Percentiles rank a stretch among this genome's conserved stretches.
phyloP scores from a whole-genome alignment of 352 stramenopile genomes.

The Globisporangium lucens region DNA sequence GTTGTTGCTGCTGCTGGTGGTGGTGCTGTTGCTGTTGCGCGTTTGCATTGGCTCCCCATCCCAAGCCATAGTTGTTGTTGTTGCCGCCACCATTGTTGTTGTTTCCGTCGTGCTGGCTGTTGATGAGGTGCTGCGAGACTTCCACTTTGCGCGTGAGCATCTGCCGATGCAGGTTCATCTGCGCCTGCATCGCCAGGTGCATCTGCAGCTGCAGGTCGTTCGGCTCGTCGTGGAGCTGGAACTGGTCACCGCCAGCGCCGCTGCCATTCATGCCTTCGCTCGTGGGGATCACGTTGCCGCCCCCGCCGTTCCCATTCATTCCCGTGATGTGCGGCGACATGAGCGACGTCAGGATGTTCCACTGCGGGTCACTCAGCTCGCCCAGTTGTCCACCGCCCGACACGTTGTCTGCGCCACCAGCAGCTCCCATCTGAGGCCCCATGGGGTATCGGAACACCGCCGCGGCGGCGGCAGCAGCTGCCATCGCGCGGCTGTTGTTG shows the following conservation, averaged over 20 bases:
- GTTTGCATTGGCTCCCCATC: conserved; percentile 1
- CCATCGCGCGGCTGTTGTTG: conserved; percentile 18
- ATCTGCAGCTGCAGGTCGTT: conserved; percentile 78
- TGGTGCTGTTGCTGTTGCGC: conserved; percentile 17
- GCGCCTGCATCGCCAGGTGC: conserved; percentile 84
- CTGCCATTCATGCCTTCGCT: conserved; percentile 30
- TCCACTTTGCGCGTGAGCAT: conserved; percentile 87
- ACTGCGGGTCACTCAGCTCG: conserved; percentile 67
- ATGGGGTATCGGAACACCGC: conserved; percentile 37
- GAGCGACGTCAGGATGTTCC: conserved; percentile 75
- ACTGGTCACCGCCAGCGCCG: conserved; percentile 31
- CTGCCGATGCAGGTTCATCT: conserved; percentile 87
- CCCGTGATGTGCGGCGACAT: conserved; percentile 65
- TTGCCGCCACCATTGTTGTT: conserved; percentile 13
- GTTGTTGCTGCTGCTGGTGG: conserved; percentile 8
- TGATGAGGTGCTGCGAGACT: conserved; percentile 57
- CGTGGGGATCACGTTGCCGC: conserved; percentile 11
- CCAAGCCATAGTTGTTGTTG: conserved; percentile 16
- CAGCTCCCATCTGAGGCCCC: conserved; percentile 17
- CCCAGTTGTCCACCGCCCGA: conserved; percentile 19
- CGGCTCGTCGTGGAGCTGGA: conserved; percentile 57
- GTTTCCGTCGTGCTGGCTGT: conserved; percentile 21
- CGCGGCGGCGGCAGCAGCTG: conserved; percentile 30
- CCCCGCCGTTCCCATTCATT: conserved; percentile 22
- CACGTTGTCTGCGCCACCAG: neutral